These are phyloP conservation scores for Beta macrorhiza DNA, from an alignment of 179 eudicot species.

Conservation along the genomic window DNA sequence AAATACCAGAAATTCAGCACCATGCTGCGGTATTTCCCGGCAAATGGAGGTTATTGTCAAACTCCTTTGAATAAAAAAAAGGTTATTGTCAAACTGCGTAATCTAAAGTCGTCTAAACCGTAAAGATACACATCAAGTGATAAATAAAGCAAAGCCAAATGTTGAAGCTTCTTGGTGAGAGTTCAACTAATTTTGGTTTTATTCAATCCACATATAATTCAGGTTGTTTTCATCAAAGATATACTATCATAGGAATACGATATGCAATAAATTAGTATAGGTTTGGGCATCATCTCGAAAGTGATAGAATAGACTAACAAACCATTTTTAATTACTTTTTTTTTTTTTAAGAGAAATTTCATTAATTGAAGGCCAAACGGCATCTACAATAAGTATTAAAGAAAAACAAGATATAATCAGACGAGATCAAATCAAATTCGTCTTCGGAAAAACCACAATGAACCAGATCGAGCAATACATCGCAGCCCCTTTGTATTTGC, in stretches of 20 bases:
- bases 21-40: slow-evolving; percentile 10
- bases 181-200: slow-evolving; percentile 9
- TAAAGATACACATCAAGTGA: slow-evolving; percentile 12
- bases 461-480: too few relatives aligned
- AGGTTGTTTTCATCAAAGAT: slow-evolving; percentile 12
- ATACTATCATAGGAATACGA: slow-evolving; percentile 6
- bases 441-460: too few relatives aligned
- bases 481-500: too few relatives aligned
- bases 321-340: neutral
- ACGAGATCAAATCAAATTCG: too few relatives aligned
- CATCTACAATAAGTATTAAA: too few relatives aligned
- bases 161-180: neutral
- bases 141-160: slow-evolving; percentile 7
- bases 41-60: slow-evolving; percentile 6
- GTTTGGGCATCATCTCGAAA: slow-evolving; percentile 7
- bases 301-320: slow-evolving; percentile 19
- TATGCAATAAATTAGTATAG: slow-evolving; percentile 17
- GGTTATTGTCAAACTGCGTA: neutral
- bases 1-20: neutral
- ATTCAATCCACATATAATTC: slow-evolving; percentile 11
- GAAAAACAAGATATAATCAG: too few relatives aligned
- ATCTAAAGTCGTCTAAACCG: slow-evolving; percentile 3
- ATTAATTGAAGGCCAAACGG: too few relatives aligned
- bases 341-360: too few relatives aligned
- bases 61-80: neutral